Evolutionary conservation across 78 protist species (phyloP), one percentile per base, ranked within the genome.

Genomic region (Chrysochromulina tobinii): DNA sequence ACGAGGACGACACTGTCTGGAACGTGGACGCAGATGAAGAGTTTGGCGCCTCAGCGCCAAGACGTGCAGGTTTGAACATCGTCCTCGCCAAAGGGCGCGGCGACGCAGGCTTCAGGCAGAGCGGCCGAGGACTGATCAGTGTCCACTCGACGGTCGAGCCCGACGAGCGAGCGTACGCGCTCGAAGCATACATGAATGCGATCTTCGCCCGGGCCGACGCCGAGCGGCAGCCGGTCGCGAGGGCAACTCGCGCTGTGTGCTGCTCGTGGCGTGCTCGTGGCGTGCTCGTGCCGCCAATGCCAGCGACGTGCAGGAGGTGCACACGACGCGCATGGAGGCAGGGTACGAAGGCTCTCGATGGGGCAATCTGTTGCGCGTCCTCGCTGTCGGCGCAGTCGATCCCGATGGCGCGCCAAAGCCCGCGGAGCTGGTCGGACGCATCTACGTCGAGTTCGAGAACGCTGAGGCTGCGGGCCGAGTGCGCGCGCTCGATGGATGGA

Each of bases 391-490:
- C 64, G 64, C 64, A 12, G 21, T 12, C 64, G 64, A 7, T 7
- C 64, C 64, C 14, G 64, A 14, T 7, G 21, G 64, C 64, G 64
- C 64, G 64, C 64, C 64, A 0, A 7, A 14, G 64, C 21, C 21
- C 21, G 14, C 64, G 64, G 21, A 7, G 14, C 51, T 27, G 17
- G 51, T 69, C 8, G 79, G 79, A 27, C 27, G 79, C 27, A 51
- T 69, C 79, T 69, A n/a, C 50, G 79, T 69, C 79, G 79, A 69
- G 51, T 69, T 69, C 14, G 79, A 69, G 51, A 51, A 12, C 79
- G 79, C 21, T 27, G 79, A 23, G 23, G 79, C 79, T 3, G 79
- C 79, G 14, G 79, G 79, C 14, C 17, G 79, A 23, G 79, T 69
- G 79, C 51, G 79, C 79, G 79, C 79, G 79, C 6, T 27, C 79